Conservation (phyloP, 495 filamentous ascomycete species). For the Massariosphaeria phaeospora region DNA sequence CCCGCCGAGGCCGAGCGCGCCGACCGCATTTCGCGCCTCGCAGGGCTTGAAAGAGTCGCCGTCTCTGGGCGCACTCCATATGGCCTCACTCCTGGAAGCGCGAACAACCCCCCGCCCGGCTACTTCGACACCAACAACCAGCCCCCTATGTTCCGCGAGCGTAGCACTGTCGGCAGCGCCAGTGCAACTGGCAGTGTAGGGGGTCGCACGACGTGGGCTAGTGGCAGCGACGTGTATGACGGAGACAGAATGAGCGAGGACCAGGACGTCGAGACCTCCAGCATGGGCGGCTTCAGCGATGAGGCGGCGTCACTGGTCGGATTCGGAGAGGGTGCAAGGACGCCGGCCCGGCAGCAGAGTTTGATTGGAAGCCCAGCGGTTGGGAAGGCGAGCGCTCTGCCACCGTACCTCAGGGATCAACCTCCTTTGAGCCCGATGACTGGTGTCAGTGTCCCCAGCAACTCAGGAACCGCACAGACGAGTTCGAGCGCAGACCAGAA, state of each 20-base stretch:
- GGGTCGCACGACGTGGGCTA: conserved; percentile 70
- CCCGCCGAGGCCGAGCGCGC: conserved; percentile 83
- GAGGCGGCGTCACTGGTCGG: conserved; percentile 74
- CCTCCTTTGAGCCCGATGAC: conserved; percentile 17
- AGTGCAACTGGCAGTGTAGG: conserved; percentile 70
- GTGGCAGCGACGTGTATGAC: conserved; percentile 58
- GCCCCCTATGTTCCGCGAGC: conserved; percentile 51
- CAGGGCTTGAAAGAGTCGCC: conserved; percentile 71
- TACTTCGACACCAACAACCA: conserved; percentile 70
- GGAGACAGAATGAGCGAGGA: conserved; percentile 64
- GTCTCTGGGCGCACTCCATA: conserved; percentile 39
- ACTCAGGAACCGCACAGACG: conserved; percentile 7
- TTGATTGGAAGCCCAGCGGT: conserved; percentile 33
- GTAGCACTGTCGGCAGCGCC: conserved; percentile 81
- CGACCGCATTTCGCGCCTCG: conserved; percentile 86
- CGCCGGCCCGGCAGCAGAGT: conserved; percentile 36
- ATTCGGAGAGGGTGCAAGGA: conserved; percentile 82
- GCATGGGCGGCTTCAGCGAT: conserved; percentile 72
- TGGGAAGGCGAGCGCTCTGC: conserved; percentile 25
- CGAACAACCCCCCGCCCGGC: conserved; percentile 23
- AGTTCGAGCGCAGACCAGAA: conserved; percentile 24
- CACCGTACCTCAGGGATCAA: conserved; percentile 25
- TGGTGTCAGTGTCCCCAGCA: conserved; percentile 21
- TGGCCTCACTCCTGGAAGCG: conserved; percentile 23
- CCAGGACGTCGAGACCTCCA: conserved; percentile 57